Conservation (phyloP, 768 basidiomycete species). For the Melanogaster broomeanus region DNA sequence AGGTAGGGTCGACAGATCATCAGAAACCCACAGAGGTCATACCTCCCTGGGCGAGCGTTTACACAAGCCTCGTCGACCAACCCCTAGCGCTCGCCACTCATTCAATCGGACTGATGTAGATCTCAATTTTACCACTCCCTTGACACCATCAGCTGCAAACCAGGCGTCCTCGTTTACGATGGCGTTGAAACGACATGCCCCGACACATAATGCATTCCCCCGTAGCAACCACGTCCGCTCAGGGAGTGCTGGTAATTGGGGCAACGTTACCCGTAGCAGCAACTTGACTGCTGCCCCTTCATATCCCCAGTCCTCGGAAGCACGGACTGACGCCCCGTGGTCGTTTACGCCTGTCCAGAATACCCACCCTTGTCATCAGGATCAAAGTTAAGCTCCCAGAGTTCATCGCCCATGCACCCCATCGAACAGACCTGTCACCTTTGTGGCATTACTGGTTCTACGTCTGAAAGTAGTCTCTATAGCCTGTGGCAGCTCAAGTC, state of each 20-base stretch:
- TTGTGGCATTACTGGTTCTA: no score
- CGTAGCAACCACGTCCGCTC: conserved; percentile 72
- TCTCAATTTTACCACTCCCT: conserved; percentile 57
- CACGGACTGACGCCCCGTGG: conserved; percentile 49
- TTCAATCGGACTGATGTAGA: conserved; percentile 73
- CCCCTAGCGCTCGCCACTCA: conserved; percentile 66
- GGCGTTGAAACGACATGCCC: conserved; percentile 39
- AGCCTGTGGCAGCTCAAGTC: no score
- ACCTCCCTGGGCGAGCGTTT: conserved; percentile 39
- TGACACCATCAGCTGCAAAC: conserved; percentile 50
- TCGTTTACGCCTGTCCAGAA: no score
- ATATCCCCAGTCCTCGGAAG: no score
- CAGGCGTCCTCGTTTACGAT: conserved; percentile 42
- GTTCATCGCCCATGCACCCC: no score
- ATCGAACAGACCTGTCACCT: no score
- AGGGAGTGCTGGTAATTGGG: conserved; percentile 84
- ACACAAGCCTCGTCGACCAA: conserved; percentile 50
- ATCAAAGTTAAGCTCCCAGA: no score
- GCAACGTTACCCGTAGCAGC: conserved; percentile 49
- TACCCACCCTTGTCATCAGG: no score
- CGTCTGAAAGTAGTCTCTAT: no score
- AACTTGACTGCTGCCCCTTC: no score
- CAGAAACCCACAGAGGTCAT: conserved; percentile 6
- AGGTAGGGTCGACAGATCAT: conserved; percentile 45
- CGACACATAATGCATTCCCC: conserved; percentile 32